Base-by-base conservation (phyloP, 192 early-diverging fungal genomes). In the Rhizophagus sp. region DNA sequence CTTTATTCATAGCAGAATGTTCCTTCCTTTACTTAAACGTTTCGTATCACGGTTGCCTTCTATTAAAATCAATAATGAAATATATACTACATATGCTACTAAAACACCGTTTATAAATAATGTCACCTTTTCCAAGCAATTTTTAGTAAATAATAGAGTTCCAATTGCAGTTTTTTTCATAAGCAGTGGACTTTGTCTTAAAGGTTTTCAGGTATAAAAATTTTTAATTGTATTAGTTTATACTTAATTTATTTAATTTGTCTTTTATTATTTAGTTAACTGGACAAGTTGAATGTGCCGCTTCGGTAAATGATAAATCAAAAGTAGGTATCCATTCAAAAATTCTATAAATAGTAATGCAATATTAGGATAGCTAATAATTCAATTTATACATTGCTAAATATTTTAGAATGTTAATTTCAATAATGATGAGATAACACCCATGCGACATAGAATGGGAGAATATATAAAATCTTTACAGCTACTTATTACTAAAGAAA, bases 361-460 rank as follows among this genome's bases (percentile, higher is more conserved):
- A 22, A 7, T 57, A 19, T 57, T 57, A 57, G 52, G 19, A 57
- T 57, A 57, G 15, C 44, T 47, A 47, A 57, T 19, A 57, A 57
- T 57, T 57, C 52, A 19, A 57, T 57, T 57, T 4, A 52, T 19
- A 22, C 22, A 19, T 57, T 19, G 1, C 0, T 57, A 0, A 17
- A 15, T 52, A 41, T 57, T 57, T 57, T 57, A 57, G 52, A 57
- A 19, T 57, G 17, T 57, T 22, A 4, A 57, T 57, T 19, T 57
- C 52, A 57, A 47, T 12, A 47, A 57, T 57, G 52, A 57, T 57
- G 4, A 57, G 17, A 57, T 7, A 2, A 44, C 84, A 66, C 90
- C 91, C 6, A 96, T 96, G 93, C 90, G 94, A 79, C 82, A 90
- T 62, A 89, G 93, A 34, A 98, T 98, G 97, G 94, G 93, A 78